Base-by-base conservation (phyloP, 2,329 filamentous ascomycete species). In the Paraphoma sp. region DNA sequence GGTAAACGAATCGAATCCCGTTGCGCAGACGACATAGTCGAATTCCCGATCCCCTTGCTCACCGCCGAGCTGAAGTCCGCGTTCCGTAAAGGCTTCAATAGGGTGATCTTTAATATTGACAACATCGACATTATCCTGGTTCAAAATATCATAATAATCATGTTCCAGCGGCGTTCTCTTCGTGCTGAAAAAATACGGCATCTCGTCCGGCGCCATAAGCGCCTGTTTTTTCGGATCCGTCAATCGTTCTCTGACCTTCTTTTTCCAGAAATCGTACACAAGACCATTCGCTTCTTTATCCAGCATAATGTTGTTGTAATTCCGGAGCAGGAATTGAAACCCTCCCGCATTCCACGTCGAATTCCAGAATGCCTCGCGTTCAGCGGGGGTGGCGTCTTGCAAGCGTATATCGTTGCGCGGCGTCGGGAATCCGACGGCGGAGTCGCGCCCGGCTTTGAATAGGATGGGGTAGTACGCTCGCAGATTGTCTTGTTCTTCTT, bases 21-120 rank as follows among this genome's bases (percentile, higher is more conserved):
- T 81, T 18, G 70, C 78, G 48, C 78, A 64, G 46, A 87, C 77
- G 18, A 88, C 81, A 11, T 79, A 79, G 63, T 88, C 86, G 12
- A 85, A 79, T 33, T 82, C 76, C 49, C 84, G 68, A n/a, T 82
- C 70, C 36, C 79, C 67, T n/a, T 82, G 84, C 33, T 70, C 67
- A 4, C 79, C 79, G 1, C 74, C 76, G 31, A 85, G 74, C 67
- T 81, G 71, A 47, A 86, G 71, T 12, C 84, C 81, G n/a, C 79
- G 76, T 10, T 78, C 70, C 1, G 84, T 80, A 42, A 86, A 76
- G 6, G 71, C 65, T 31, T 75, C 74, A 40, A 87, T 83, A 1
- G 71, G 70, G 3, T 79, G 47, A 0, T 30, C 23, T 1, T 60
- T 68, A 14, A 72, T 76, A 4, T 80, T 80, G 18, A 83, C 75